Evolutionary conservation across 1,139 yeast species (phyloP), one percentile per base, ranked within the genome.

Genomic region (Sugiyamaella novakii): DNA sequence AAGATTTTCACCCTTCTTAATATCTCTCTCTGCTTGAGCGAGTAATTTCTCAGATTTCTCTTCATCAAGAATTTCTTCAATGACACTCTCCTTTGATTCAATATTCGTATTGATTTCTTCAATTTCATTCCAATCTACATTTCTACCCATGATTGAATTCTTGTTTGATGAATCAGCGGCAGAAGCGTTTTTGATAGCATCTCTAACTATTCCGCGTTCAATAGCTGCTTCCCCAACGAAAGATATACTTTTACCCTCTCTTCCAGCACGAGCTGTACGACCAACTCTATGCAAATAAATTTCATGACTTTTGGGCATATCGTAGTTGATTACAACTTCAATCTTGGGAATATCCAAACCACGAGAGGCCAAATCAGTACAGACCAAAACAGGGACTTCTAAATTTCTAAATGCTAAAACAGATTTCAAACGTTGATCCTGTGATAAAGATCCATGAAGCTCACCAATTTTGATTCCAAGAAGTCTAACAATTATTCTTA

Each of bases 231-330:
- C 98, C 15, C 98, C 98, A 7, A 94, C 98, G 67, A 92, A 82
- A 3, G 98, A 83, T 40, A 92, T 84, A 41, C 97, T 85, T 50
- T 79, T 79, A 77, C 99, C 99, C 49, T 87, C 88, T 68, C 98
- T 80, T 31, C 98, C 98, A 47, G 97, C 99, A 79, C 99, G 87
- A 8, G 98, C 99, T 49, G 98, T 92, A 78, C 99, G 87, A 71
- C 98, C 98, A 55, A 94, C 97, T 75, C 99, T 84, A 71, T 92
- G 98, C 65, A 92, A 75, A 67, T 92, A 94, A 35, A 89, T 79
- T 59, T 92, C 98, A 63, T 86, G 83, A 19, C 86, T 76, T 66
- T 88, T 87, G 46, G 98, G 98, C 95, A 94, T 88, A 65, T 94
- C 98, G 67, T 78, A 94, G 69, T 92, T 92, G 63, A 92, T 78